Percentiles rank a stretch among this genome's conserved stretches.
Conservation (phyloP, 2,329 filamentous ascomycete species). For the Sporothrix curviconia region DNA sequence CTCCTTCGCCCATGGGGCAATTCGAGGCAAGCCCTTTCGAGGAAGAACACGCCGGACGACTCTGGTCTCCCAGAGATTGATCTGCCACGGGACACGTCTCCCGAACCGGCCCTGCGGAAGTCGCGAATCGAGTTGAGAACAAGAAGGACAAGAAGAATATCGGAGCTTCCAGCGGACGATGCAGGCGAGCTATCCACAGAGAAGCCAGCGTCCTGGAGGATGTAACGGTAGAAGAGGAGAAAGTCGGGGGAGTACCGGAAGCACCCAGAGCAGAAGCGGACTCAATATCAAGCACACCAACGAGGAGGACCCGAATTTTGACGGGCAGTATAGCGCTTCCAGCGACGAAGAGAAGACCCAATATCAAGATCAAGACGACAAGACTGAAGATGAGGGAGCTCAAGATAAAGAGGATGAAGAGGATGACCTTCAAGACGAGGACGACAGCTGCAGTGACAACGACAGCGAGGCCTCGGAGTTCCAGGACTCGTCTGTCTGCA, state of each 20-base stretch:
- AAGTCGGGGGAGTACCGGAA: too few species aligned
- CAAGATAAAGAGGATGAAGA: not conserved
- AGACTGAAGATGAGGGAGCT: not conserved
- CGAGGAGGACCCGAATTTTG: too few species aligned
- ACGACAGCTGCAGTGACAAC: not conserved
- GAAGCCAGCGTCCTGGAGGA: constrained; percentile 17
- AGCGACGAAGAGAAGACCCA: too few species aligned
- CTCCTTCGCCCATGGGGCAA: constrained; percentile 10
- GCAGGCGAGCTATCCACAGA: constrained; percentile 15
- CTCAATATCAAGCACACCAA: too few species aligned
- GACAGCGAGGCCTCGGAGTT: constrained; percentile 15
- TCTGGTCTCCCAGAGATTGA: not conserved
- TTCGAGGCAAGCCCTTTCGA: not conserved
- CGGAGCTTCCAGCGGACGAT: constrained; percentile 9
- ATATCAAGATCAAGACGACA: too few species aligned
- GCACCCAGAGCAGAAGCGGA: too few species aligned
- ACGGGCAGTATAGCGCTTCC: too few species aligned
- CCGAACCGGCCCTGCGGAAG: not conserved
- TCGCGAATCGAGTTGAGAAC: constrained; percentile 13
- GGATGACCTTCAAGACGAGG: not conserved
- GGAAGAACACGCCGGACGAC: not conserved
- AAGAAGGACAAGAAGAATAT: constrained; percentile 10
- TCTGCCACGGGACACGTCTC: not conserved
- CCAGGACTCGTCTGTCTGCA: constrained; percentile 2
- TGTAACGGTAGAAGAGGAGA: not conserved